Evolutionary conservation across 2,329 filamentous ascomycete species (phyloP).

Genomic region (Aspergillus hiratsukae): DNA sequence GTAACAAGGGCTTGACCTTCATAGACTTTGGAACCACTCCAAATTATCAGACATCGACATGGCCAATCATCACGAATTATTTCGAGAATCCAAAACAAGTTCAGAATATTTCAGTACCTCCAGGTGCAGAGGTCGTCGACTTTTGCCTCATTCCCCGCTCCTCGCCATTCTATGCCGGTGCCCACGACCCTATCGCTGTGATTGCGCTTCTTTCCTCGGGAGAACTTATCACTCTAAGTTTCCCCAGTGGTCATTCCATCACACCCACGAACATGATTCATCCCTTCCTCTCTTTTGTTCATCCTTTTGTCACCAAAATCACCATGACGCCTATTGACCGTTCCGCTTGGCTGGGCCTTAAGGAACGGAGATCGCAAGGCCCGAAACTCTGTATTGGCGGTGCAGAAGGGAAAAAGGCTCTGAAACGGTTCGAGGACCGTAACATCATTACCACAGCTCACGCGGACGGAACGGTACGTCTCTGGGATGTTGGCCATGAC

Average conservation of each 20-base stretch:
- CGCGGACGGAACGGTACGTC: slow-evolving; percentile 81
- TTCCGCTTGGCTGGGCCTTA: slow-evolving; percentile 81
- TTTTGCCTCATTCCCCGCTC: slow-evolving; percentile 77
- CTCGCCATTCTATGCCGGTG: slow-evolving; percentile 81
- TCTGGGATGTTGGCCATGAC: slow-evolving; percentile 89
- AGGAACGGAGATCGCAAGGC: slow-evolving; percentile 75
- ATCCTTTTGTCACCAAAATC: slow-evolving; percentile 77
- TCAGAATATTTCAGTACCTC: slow-evolving; percentile 68
- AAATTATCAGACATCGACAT: slow-evolving; percentile 84
- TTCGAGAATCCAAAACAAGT: slow-evolving; percentile 71
- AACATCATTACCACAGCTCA: slow-evolving; percentile 85
- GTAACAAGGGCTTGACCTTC: slow-evolving; percentile 76
- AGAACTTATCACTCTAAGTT: slow-evolving; percentile 83
- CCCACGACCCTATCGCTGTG: slow-evolving; percentile 84
- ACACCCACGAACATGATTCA: slow-evolving; percentile 90
- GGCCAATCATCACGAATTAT: slow-evolving; percentile 75
- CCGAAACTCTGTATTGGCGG: slow-evolving; percentile 77
- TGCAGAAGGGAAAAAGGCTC: slow-evolving; percentile 62
- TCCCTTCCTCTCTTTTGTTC: slow-evolving; percentile 78
- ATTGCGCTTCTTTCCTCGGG: slow-evolving; percentile 77
- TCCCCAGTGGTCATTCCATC: slow-evolving; percentile 87
- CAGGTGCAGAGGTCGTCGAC: slow-evolving; percentile 70
- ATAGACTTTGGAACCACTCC: slow-evolving; percentile 86
- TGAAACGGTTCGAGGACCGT: slow-evolving; percentile 74
- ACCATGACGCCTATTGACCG: slow-evolving; percentile 71